Percentiles rank a stretch among this genome's conserved stretches.
Evolutionary conservation across 2,329 filamentous ascomycete species (phyloP).

Genomic region (Aspergillus amoenus): DNA sequence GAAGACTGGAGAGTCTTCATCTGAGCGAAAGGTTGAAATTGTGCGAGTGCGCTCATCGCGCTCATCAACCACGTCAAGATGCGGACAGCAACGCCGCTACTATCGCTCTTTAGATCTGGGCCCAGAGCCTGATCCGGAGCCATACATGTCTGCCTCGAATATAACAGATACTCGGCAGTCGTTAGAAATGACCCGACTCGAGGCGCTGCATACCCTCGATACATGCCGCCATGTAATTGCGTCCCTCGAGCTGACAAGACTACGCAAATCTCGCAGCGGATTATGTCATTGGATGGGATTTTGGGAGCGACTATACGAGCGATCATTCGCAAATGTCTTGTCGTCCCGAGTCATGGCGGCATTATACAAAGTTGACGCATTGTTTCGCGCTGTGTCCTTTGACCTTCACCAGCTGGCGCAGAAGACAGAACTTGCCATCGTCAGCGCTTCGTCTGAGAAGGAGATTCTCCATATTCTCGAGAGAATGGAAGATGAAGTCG

Average conservation of each 20-base stretch:
- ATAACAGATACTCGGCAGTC: not conserved
- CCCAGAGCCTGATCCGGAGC: not conserved
- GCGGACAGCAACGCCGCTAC: slow-evolving; percentile 13
- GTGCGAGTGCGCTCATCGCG: slow-evolving; percentile 1
- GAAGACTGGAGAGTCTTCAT: not conserved
- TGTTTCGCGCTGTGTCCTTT: slow-evolving; percentile 26
- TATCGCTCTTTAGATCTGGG: slow-evolving; percentile 13
- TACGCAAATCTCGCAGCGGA: slow-evolving; percentile 30
- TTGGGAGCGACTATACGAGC: slow-evolving; percentile 29
- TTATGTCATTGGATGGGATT: slow-evolving; percentile 28
- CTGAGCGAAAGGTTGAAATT: not conserved
- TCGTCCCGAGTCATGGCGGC: slow-evolving; percentile 15
- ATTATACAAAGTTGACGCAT: slow-evolving; percentile 22
- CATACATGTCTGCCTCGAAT: not conserved
- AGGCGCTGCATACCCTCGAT: slow-evolving; percentile 24
- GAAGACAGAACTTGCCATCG: slow-evolving; percentile 19
- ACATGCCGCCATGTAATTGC: slow-evolving; percentile 29
- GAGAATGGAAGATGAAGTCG: slow-evolving; percentile 27
- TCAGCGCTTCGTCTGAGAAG: slow-evolving; percentile 17
- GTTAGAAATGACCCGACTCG: slow-evolving; percentile 20
- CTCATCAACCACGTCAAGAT: slow-evolving; percentile 1
- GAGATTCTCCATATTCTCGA: slow-evolving; percentile 24
- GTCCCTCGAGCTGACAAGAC: slow-evolving; percentile 29
- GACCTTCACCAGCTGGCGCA: slow-evolving; percentile 26
- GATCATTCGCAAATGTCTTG: slow-evolving; percentile 18